Evolutionary conservation across 225 moss, liverwort and hornwort species (phyloP), one percentile per base, ranked within the genome.

Genomic region (Physcomitrellopsis africana): DNA sequence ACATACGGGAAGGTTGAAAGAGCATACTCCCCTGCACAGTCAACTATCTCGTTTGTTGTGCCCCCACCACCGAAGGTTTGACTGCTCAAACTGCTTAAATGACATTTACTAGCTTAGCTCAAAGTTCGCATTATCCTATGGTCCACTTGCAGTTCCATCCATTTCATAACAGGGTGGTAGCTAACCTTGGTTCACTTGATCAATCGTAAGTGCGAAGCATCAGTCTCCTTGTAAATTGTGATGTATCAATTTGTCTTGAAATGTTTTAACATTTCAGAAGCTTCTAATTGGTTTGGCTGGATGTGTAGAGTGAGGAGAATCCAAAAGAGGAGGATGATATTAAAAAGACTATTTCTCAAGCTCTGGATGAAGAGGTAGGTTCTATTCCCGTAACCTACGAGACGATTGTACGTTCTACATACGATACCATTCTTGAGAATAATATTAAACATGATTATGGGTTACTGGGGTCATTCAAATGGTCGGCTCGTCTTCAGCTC

Each of bases 1-100:
- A 83, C 90, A 8, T 97, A 92, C 77, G 97, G 97, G 64, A 84
- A 92, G 76, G 83, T 92, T 69, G 94, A 89, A 59, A 90, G 88
- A 76, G 72, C 69, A 26, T 62, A 85, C 8, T 92, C 82, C 76
- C 97, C 97, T 72, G 88, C 93, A 2, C 91, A 86, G 83, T 93
- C 90, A 65, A 70, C 74, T 46, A 65, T 94, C 26, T 83, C 89
- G 19, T 93, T 87, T 85, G 78, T 93, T 61, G 74, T 97, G 37
- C 93, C 93, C 65, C 84, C 92, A 79, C 87, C 82, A 65, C 58
- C 78, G 17, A 96, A 92, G 93, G 96, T 96, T 51, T 77, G 83
- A 57, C 26, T 75, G 55, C 24, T 32, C 16, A 63, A 65, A 54
- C 56, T 63, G 67, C 74, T 63, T 54, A 26, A 55, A 19, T 63